Evolutionary conservation across 2,329 filamentous ascomycete species (phyloP).

Genomic region (Xylariales sp.): DNA sequence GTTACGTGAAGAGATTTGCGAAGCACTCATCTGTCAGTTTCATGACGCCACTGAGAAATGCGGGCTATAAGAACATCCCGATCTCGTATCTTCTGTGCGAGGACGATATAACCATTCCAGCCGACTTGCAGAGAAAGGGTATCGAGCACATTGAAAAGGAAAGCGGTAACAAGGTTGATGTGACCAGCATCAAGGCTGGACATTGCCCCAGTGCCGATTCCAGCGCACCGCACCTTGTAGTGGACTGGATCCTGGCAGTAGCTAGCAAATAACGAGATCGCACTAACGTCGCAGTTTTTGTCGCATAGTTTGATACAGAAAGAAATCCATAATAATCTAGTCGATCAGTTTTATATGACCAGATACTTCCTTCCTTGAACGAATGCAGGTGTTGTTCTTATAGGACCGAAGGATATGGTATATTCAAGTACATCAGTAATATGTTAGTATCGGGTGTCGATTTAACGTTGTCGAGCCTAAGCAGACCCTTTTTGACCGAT

Average conservation of each 20-base stretch:
- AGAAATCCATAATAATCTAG: too few species aligned
- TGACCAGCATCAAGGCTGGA: slow-evolving; percentile 28
- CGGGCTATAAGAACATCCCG: slow-evolving; percentile 34
- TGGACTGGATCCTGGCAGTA: slow-evolving; percentile 15
- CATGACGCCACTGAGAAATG: slow-evolving; percentile 26
- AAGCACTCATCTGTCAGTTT: slow-evolving; percentile 30
- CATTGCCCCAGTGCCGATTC: slow-evolving; percentile 28
- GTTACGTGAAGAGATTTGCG: slow-evolving; percentile 5
- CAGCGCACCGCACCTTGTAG: slow-evolving; percentile 18
- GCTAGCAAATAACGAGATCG: too few species aligned
- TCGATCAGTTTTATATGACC: too few species aligned
- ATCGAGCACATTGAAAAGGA: slow-evolving; percentile 22
- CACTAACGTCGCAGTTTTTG: too few species aligned
- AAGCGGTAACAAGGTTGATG: slow-evolving; percentile 26
- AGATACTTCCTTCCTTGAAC: too few species aligned
- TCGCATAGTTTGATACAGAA: too few species aligned
- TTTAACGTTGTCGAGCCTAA: too few species aligned
- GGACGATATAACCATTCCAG: slow-evolving; percentile 26
- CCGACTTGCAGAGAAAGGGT: slow-evolving; percentile 24
- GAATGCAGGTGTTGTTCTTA: too few species aligned
- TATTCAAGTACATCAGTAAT: too few species aligned
- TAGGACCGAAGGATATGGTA: too few species aligned
- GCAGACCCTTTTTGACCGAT: too few species aligned
- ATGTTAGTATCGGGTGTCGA: too few species aligned
- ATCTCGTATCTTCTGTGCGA: slow-evolving; percentile 34